These are phyloP conservation scores for Grosmannia penicillata DNA, from an alignment of 2,329 filamentous ascomycete species.

Conservation along the genomic window DNA sequence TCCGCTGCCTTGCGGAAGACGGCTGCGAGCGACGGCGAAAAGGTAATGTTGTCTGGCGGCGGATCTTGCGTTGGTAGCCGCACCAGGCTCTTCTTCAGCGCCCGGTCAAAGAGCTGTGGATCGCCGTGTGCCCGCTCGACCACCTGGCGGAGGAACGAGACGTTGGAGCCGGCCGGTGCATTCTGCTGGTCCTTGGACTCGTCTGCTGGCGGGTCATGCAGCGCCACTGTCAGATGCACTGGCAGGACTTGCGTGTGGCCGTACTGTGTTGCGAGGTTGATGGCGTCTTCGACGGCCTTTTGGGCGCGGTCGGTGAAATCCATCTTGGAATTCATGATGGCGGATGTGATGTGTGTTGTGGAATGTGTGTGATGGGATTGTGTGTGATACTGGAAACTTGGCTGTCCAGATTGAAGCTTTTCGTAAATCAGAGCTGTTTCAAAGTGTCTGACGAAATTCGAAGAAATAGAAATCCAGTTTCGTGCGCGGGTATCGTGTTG, in stretches of 20 bases:
- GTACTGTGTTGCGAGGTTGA: slow-evolving; percentile 77
- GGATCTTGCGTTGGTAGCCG: slow-evolving; percentile 89
- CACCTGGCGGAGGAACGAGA: slow-evolving; percentile 87
- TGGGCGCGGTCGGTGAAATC: slow-evolving; percentile 90
- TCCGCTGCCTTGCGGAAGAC: slow-evolving; percentile 76
- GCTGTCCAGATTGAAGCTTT: too few species aligned
- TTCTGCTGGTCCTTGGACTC: slow-evolving; percentile 76
- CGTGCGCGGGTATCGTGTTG: background rate
- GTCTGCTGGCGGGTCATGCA: slow-evolving; percentile 62
- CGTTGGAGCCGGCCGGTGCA: slow-evolving; percentile 42
- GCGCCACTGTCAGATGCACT: slow-evolving; percentile 72
- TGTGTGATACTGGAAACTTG: too few species aligned
- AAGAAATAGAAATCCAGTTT: background rate
- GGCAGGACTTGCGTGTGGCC: slow-evolving; percentile 82
- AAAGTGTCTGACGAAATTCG: too few species aligned
- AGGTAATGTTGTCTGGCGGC: slow-evolving; percentile 73
- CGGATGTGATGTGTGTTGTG: background rate
- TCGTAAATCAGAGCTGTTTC: background rate
- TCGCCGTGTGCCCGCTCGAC: slow-evolving; percentile 90
- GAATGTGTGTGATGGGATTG: background rate
- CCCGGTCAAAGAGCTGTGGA: slow-evolving; percentile 71
- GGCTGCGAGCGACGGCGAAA: slow-evolving; percentile 69
- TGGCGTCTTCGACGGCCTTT: slow-evolving; percentile 79
- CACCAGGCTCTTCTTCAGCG: slow-evolving; percentile 83
- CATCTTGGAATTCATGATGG: slow-evolving; percentile 57